These are phyloP conservation scores for Hippophae tibetana DNA, from an alignment of 306 rosid species.

Conservation along the genomic window DNA sequence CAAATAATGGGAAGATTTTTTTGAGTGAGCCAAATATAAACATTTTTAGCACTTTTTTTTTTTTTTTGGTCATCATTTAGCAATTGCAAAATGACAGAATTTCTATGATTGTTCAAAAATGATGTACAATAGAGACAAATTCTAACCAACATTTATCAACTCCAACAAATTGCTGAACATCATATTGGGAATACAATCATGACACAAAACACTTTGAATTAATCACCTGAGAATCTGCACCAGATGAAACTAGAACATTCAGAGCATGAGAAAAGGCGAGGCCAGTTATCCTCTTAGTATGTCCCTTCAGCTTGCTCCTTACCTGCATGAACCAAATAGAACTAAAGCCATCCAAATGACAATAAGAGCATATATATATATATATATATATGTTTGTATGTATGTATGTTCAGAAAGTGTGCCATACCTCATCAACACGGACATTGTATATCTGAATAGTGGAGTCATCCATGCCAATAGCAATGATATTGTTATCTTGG, in stretches of 20 bases:
- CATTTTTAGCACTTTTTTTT: background rate
- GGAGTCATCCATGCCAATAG: slow-evolving; percentile 97
- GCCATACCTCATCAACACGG: slow-evolving; percentile 84
- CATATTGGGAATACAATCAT: background rate
- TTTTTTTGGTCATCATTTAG: too few species aligned
- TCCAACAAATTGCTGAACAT: background rate
- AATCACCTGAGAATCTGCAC: slow-evolving; percentile 94
- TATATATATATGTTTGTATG: background rate
- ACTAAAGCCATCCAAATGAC: slow-evolving; percentile 18
- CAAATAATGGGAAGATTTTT: background rate
- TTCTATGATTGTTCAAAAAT: background rate
- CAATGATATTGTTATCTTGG: slow-evolving; percentile 90
- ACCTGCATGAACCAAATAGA: slow-evolving; percentile 47
- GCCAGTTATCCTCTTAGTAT: slow-evolving; percentile 90
- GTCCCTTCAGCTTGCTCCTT: slow-evolving; percentile 95
- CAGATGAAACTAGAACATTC: slow-evolving; percentile 82
- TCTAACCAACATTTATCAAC: background rate
- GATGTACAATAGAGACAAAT: background rate
- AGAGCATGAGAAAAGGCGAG: slow-evolving; percentile 85
- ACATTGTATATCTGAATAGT: slow-evolving; percentile 92
- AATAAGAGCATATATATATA: slow-evolving; percentile 8
- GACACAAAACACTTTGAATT: background rate
- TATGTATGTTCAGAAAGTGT: slow-evolving; percentile 9
- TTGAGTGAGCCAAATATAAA: background rate
- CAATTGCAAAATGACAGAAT: background rate